These are phyloP conservation scores for Rugosomyces carneus DNA, from an alignment of 1,284 basidiomycete species.

Conservation along the genomic window DNA sequence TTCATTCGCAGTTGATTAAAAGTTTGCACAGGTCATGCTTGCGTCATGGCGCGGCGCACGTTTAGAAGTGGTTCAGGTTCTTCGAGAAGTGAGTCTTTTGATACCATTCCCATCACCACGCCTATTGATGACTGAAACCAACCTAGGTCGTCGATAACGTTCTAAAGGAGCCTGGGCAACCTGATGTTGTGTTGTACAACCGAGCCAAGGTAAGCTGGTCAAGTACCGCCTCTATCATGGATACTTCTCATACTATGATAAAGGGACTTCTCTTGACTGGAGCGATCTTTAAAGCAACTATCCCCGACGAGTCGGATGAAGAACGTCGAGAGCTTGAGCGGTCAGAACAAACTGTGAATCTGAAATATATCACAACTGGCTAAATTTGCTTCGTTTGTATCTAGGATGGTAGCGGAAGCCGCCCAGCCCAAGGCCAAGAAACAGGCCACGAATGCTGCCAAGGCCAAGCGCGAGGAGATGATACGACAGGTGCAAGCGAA, in stretches of 20 bases:
- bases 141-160: slow-evolving; percentile 74
- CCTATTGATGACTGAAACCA: neutral
- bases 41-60: slow-evolving; percentile 94
- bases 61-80: slow-evolving; percentile 84
- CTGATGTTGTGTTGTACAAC: slow-evolving; percentile 66
- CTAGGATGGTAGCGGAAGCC: slow-evolving; percentile 66
- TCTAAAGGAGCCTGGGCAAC: slow-evolving; percentile 66
- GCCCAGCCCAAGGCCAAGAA: slow-evolving; percentile 62
- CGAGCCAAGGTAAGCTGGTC: slow-evolving; percentile 66
- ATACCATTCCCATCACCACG: neutral
- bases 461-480: slow-evolving; percentile 34
- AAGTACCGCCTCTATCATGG: neutral
- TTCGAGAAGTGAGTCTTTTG: slow-evolving; percentile 50
- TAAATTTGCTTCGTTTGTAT: slow-evolving; percentile 1
- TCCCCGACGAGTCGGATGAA: slow-evolving; percentile 85
- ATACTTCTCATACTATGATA: neutral
- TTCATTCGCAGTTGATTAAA: neutral
- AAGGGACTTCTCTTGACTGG: slow-evolving; percentile 81
- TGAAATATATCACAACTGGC: neutral
- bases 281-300: slow-evolving; percentile 77
- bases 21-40: slow-evolving; percentile 64
- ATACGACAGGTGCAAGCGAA: slow-evolving; percentile 20
- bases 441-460: slow-evolving; percentile 33
- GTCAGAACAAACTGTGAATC: slow-evolving; percentile 30
- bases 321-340: slow-evolving; percentile 90